Conservation (phyloP, 495 filamentous ascomycete species). For the Penicillium pulvis region DNA sequence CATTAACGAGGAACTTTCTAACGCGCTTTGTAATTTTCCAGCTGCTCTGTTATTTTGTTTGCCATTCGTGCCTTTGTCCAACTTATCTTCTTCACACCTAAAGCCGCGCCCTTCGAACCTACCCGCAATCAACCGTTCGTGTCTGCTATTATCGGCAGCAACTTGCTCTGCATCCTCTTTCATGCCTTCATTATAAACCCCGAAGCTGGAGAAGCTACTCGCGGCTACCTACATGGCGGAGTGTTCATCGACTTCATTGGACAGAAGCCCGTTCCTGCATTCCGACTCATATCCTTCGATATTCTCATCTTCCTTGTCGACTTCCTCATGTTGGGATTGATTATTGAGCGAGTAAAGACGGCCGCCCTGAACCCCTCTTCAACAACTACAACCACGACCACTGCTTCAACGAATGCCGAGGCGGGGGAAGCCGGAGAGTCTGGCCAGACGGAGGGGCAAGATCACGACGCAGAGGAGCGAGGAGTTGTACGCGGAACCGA, state of each 20-base stretch:
- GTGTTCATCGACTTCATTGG: constrained; percentile 87
- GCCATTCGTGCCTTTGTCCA: constrained; percentile 70
- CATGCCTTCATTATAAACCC: constrained; percentile 66
- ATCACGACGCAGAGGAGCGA: constrained; percentile 82
- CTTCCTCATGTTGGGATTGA: constrained; percentile 72
- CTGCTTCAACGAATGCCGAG: constrained; percentile 1
- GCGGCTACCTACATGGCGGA: constrained; percentile 84
- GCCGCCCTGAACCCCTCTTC: constrained; percentile 20
- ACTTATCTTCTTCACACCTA: constrained; percentile 77
- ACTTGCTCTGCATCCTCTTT: constrained; percentile 70
- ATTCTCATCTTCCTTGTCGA: constrained; percentile 66
- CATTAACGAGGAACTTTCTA: constrained; percentile 9
- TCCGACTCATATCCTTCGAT: constrained; percentile 66
- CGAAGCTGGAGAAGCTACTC: constrained; percentile 69
- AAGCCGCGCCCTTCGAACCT: constrained; percentile 67
- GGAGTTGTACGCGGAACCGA: constrained; percentile 59
- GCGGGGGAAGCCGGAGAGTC: neutral
- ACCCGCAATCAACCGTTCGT: constrained; percentile 64
- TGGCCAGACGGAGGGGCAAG: constrained; percentile 46
- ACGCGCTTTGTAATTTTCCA: constrained; percentile 32
- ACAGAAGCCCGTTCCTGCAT: constrained; percentile 70
- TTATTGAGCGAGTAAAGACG: constrained; percentile 66
- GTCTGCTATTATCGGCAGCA: constrained; percentile 68
- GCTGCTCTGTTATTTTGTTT: constrained; percentile 77
- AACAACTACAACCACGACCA: constrained; percentile 10